A percentile compares a stretch with the other conserved stretches of the same genome.
Evolutionary conservation across 1,284 basidiomycete species (phyloP).

Genomic region (Lignosus rhinocerotis): DNA sequence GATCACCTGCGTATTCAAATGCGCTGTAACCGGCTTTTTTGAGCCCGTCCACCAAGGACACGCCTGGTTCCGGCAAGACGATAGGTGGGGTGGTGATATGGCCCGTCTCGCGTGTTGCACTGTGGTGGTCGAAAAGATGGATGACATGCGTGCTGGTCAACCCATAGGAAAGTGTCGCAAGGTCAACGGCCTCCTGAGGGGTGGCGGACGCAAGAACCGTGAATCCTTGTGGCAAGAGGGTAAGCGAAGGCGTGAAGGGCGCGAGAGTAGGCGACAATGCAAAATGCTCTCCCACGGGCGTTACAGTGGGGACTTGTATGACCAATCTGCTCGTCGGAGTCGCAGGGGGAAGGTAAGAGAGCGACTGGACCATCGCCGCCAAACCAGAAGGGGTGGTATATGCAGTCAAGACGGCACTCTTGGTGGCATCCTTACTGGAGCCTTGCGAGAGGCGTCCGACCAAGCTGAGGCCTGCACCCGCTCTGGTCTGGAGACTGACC

Average conservation of each 20-base stretch:
- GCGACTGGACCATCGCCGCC: constrained; percentile 73
- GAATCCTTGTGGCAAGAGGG: constrained; percentile 66
- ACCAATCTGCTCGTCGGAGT: constrained; percentile 68
- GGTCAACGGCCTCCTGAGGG: constrained; percentile 76
- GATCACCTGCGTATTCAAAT: constrained; percentile 71
- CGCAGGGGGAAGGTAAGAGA: constrained; percentile 63
- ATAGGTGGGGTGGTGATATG: constrained; percentile 41
- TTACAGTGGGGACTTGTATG: constrained; percentile 75
- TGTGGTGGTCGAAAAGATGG: constrained; percentile 79
- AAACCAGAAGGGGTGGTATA: constrained; percentile 79
- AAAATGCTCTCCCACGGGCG: constrained; percentile 65
- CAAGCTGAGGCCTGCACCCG: constrained; percentile 83
- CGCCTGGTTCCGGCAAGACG: constrained; percentile 34
- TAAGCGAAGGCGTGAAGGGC: constrained; percentile 59
- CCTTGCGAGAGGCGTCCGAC: constrained; percentile 81
- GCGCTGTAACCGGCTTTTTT: constrained; percentile 55
- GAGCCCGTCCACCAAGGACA: constrained; percentile 47
- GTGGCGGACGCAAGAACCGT: constrained; percentile 82
- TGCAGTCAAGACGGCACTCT: constrained; percentile 64
- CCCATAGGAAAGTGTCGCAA: constrained; percentile 68
- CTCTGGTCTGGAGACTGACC: constrained; percentile 79
- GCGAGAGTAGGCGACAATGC: constrained; percentile 73
- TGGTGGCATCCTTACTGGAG: constrained; percentile 63
- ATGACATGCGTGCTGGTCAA: constrained; percentile 65
- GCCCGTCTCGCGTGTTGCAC: constrained; percentile 69